phyloP scores from a whole-genome alignment of 2,329 filamentous ascomycete species.

The Shiraia sp. region DNA sequence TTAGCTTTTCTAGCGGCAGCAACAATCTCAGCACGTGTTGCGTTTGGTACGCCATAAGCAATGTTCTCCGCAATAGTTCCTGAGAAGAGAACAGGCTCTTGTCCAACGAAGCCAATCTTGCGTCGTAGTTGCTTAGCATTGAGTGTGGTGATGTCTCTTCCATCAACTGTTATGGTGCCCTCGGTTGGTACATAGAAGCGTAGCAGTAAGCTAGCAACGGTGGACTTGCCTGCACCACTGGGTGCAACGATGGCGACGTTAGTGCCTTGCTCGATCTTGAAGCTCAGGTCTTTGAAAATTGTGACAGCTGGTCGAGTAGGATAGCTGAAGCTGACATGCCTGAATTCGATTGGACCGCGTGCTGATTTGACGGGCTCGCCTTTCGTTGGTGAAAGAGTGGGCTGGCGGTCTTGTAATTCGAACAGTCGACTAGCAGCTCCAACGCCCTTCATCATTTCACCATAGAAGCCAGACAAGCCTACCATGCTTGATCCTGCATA shows the following conservation, averaged over 20 bases:
- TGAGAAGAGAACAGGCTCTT: conserved; percentile 92
- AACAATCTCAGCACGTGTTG: conserved; percentile 79
- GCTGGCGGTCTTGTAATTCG: conserved; percentile 88
- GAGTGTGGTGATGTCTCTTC: conserved; percentile 79
- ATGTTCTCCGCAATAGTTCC: conserved; percentile 88
- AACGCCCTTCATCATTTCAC: conserved; percentile 98
- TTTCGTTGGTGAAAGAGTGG: conserved; percentile 83
- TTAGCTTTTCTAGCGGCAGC: conserved; percentile 89
- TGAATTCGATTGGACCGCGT: conserved; percentile 85
- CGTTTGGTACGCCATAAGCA: conserved; percentile 81
- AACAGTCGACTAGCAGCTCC: conserved; percentile 96
- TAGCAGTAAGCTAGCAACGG: conserved; percentile 86
- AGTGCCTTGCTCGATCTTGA: conserved; percentile 87
- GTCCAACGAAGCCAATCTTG: conserved; percentile 91
- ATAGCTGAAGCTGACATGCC: conserved; percentile 85
- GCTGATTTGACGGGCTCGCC: conserved; percentile 80
- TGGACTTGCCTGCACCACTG: conserved; percentile 94
- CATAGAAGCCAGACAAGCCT: conserved; percentile 93
- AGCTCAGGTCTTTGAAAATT: conserved; percentile 88
- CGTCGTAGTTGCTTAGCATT: conserved; percentile 92
- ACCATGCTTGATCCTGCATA: conserved; percentile 86
- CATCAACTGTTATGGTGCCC: conserved; percentile 81
- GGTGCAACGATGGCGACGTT: conserved; percentile 97
- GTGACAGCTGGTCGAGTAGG: conserved; percentile 88
- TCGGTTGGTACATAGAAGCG: conserved; percentile 85